phyloP scores from a whole-genome alignment of 2,329 filamentous ascomycete species.

The Phoma sp. region DNA sequence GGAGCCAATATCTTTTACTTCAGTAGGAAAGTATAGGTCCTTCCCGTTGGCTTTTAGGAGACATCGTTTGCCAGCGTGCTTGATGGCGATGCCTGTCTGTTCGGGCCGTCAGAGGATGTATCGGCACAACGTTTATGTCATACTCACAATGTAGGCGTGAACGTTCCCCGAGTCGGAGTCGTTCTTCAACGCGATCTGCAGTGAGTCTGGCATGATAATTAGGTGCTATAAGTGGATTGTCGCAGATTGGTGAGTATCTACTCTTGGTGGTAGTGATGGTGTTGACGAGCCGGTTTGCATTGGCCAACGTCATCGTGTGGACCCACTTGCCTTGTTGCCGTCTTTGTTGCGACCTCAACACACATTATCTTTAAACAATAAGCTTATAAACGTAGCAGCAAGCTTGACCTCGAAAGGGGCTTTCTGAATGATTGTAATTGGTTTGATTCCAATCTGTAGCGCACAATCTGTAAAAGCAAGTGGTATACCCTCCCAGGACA shows the following conservation, averaged over 20 bases:
- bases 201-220: slow-evolving; percentile 15
- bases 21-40: slow-evolving; percentile 13
- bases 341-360: not conserved
- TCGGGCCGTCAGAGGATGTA: not conserved
- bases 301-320: slow-evolving; percentile 16
- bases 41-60: slow-evolving; percentile 12
- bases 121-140: not conserved
- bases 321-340: slow-evolving; percentile 12
- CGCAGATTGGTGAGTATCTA: not conserved
- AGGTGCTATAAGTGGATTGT: not conserved
- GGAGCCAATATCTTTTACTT: slow-evolving; percentile 17
- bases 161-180: slow-evolving; percentile 12
- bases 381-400: too few relatives aligned
- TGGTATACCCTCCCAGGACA: slow-evolving; percentile 12
- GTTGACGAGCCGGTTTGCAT: slow-evolving; percentile 17
- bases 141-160: slow-evolving; percentile 15
- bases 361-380: too few relatives aligned
- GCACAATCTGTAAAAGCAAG: too few relatives aligned
- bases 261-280: not conserved
- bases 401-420: too few relatives aligned
- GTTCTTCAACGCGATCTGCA: slow-evolving; percentile 16
- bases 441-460: too few relatives aligned
- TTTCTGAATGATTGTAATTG: too few relatives aligned
- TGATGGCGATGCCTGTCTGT: slow-evolving; percentile 14
- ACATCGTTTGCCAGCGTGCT: slow-evolving; percentile 14